Percentiles rank a stretch among this genome's conserved stretches.
These are phyloP conservation scores for Apophysomyces variabilis DNA, from an alignment of 371 early-diverging fungal species.

Conservation along the genomic window DNA sequence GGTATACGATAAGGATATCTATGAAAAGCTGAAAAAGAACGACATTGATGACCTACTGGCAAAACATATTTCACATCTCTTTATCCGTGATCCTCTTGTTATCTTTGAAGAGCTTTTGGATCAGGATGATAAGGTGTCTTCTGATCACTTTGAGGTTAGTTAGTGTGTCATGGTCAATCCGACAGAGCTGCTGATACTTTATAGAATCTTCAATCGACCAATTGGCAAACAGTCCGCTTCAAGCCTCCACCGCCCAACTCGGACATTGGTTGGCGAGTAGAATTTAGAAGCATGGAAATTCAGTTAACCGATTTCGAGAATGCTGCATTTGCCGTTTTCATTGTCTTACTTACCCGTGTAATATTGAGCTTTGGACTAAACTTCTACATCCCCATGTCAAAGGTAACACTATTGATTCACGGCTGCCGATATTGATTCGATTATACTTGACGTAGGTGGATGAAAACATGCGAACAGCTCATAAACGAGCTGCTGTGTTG, in stretches of 20 bases:
- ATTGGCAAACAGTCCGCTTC: constrained; percentile 99
- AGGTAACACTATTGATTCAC: constrained; percentile 48
- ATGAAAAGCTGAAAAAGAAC: constrained; percentile 67
- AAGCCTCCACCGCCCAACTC: constrained; percentile 95
- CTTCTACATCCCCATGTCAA: constrained; percentile 96
- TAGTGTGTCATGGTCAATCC: not conserved
- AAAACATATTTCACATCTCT: constrained; percentile 94
- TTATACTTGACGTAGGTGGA: constrained; percentile 71
- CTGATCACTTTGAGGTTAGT: constrained; percentile 94
- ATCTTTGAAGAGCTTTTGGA: constrained; percentile 90
- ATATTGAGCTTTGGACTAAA: constrained; percentile 91
- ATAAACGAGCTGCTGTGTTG: constrained; percentile 83
- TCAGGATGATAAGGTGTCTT: constrained; percentile 79
- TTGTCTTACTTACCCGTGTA: constrained; percentile 89
- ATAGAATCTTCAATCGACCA: constrained; percentile 97
- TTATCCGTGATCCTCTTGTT: constrained; percentile 98
- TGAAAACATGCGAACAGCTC: constrained; percentile 93
- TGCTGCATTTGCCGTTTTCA: constrained; percentile 95
- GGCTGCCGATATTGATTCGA: constrained; percentile 9
- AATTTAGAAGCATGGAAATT: constrained; percentile 98
- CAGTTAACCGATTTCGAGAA: constrained; percentile 99
- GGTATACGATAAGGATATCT: constrained; percentile 83
- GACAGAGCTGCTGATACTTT: not conserved
- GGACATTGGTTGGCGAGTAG: constrained; percentile 98
- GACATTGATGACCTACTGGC: constrained; percentile 92